These are phyloP conservation scores for Diaporthe batatas DNA, from an alignment of 2,329 filamentous ascomycete species.

Conservation along the genomic window DNA sequence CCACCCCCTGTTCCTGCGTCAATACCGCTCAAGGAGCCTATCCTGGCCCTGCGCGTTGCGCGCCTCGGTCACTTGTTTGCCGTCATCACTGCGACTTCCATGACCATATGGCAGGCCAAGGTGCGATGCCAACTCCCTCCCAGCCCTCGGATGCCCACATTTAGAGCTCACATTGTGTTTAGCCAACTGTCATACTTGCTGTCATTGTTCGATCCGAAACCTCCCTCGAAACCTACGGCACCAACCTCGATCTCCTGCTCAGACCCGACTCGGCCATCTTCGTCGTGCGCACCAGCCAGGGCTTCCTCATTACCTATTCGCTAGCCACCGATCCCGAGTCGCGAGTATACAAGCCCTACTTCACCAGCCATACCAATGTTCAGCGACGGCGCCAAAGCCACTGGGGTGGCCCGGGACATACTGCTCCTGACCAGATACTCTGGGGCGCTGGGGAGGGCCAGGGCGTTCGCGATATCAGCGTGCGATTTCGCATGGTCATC, in stretches of 20 bases:
- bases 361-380: conserved; percentile 75
- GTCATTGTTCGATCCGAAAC: conserved; percentile 84
- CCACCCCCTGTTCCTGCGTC: conserved; percentile 46
- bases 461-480: conserved; percentile 86
- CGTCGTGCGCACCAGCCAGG: conserved; percentile 86
- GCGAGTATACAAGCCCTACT: conserved; percentile 86
- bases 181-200: conserved; percentile 92
- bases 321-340: conserved; percentile 86
- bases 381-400: conserved; percentile 74
- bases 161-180: conserved; percentile 37
- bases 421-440: conserved; percentile 71
- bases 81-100: conserved; percentile 84
- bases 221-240: conserved; percentile 86
- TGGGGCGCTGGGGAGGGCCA: conserved; percentile 85
- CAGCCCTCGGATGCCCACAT: conserved; percentile 43
- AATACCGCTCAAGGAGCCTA: conserved; percentile 70
- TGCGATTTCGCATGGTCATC: conserved; percentile 97
- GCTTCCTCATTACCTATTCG: conserved; percentile 95
- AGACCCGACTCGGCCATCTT: conserved; percentile 93
- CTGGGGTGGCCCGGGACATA: conserved; percentile 67
- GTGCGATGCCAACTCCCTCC: conserved; percentile 60
- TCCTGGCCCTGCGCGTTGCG: conserved; percentile 82
- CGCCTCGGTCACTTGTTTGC: conserved; percentile 87
- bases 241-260: conserved; percentile 86
- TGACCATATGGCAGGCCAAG: conserved; percentile 98